Conservation (phyloP, 78 protist genomes). For the Dictyostelium brefeldianum region DNA sequence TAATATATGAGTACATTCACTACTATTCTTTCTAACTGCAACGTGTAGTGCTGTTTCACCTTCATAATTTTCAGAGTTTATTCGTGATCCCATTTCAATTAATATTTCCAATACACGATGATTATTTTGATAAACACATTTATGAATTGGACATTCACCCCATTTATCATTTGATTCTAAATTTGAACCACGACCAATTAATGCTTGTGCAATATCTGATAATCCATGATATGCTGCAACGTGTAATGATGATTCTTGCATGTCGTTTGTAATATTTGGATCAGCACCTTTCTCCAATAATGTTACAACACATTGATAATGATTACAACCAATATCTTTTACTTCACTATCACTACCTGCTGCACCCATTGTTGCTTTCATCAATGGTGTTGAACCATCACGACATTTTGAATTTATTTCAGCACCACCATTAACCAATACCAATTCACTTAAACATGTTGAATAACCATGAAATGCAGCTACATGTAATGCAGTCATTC, state of each 20-base stretch:
- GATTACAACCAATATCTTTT: not conserved
- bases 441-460: not conserved
- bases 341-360: slow-evolving; percentile 16
- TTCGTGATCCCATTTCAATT: slow-evolving; percentile 59
- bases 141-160: slow-evolving; percentile 71
- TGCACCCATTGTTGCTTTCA: slow-evolving; percentile 65
- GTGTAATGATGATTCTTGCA: slow-evolving; percentile 42
- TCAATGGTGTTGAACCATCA: slow-evolving; percentile 62
- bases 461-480: slow-evolving; percentile 68
- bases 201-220: slow-evolving; percentile 30
- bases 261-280: slow-evolving; percentile 54
- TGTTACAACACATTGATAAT: not conserved
- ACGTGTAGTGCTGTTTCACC: slow-evolving; percentile 67
- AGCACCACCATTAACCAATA: slow-evolving; percentile 25
- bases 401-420: slow-evolving; percentile 44
- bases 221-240: slow-evolving; percentile 49
- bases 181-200: slow-evolving; percentile 59
- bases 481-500: slow-evolving; percentile 59
- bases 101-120: slow-evolving; percentile 13
- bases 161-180: slow-evolving; percentile 64
- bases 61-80: slow-evolving; percentile 34
- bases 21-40: slow-evolving; percentile 13
- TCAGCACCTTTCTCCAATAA: slow-evolving; percentile 73
- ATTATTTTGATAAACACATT: slow-evolving; percentile 41
- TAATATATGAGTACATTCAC: slow-evolving; percentile 43